Evolutionary conservation across 177 flowering plant genomes (phyloP), one percentile per base, ranked within the genome.

Genomic region (Tripterygium wilfordii): DNA sequence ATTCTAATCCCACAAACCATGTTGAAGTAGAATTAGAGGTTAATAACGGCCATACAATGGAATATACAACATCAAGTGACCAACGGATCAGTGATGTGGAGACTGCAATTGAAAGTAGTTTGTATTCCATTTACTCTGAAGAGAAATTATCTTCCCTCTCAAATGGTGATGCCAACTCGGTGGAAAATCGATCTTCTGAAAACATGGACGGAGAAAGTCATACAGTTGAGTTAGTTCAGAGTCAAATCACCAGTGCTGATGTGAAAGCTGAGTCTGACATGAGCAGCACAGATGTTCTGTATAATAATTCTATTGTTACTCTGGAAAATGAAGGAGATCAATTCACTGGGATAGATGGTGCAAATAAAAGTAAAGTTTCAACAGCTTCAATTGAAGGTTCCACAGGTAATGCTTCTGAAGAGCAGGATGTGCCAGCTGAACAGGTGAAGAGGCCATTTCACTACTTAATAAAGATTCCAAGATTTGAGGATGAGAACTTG

Each of bases 381-480:
- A 48, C 50, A 29, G 42, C 67, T 60, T 54, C 73, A 15, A 46
- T 46, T 4, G 75, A 72, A 33, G 59, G 24, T 45, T 58, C 77
- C 25, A 28, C 51, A 23, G 21, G 29, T 57, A 61, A 49, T 60
- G 54, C 56, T 51, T 42, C 27, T 7, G 70, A 67, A 49, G 74
- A 36, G 35, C 71, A 51, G 45, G 63, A 65, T 51, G 53, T 36
- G 24, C 60, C 45, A 10, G 31, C 58, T 18, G 80, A 76, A 51
- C 54, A 53, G 14, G 71, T 16, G 23, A 71, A 50, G 47, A 69
- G 55, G 47, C 75, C 70, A 36, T 80, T 72, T 56, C 66, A 60
- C 70, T 80, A 28, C 53, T 62, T 90, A 48, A 56, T 82, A 7
- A 79, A 57, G 63, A 23, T 80, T 47, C 96, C 97, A 24, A 70